A percentile compares a stretch with the other conserved stretches of the same genome.
Conservation (phyloP, 2,329 filamentous ascomycete genomes). For the Epicoccum sorghinum region DNA sequence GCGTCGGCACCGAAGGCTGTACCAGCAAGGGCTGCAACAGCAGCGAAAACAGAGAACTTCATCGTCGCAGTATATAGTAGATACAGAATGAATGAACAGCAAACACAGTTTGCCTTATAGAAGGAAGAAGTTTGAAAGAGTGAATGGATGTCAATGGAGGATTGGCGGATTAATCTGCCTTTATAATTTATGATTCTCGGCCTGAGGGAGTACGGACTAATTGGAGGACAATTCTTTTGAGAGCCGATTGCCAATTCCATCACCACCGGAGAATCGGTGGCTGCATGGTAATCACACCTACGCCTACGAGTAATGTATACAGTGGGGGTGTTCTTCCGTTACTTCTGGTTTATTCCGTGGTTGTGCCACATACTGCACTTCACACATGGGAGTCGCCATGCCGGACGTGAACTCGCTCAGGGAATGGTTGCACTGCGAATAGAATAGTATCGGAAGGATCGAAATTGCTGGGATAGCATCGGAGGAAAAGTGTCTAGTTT, state of each 20-base stretch:
- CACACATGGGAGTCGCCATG: neutral
- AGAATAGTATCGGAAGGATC: constrained; percentile 8
- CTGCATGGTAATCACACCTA: constrained; percentile 14
- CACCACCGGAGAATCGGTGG: constrained; percentile 8
- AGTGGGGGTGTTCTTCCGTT: constrained; percentile 13
- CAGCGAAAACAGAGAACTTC: constrained; percentile 28
- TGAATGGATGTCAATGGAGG: constrained; percentile 21
- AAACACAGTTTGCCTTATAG: constrained; percentile 50
- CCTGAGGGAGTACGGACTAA: constrained; percentile 14
- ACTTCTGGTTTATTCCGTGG: constrained; percentile 5
- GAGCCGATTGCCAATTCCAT: neutral
- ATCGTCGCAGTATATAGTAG: constrained; percentile 38
- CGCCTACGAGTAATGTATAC: constrained; percentile 13
- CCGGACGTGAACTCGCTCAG: constrained; percentile 5
- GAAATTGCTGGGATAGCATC: constrained; percentile 11
- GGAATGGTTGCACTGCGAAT: constrained; percentile 10
- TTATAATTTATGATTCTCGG: constrained; percentile 21
- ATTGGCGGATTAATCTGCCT: constrained; percentile 6
- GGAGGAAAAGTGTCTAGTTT: constrained; percentile 7
- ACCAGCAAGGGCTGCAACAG: constrained; percentile 26
- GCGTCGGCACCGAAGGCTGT: constrained; percentile 45
- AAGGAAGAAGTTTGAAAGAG: constrained; percentile 48
- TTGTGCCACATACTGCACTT: neutral
- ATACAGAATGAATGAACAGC: constrained; percentile 23
- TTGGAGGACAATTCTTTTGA: constrained; percentile 23